Evolutionary conservation across 2,329 filamentous ascomycete genomes (phyloP), one percentile per base, ranked within the genome.

Genomic region (Cordyceps cateniannulata): DNA sequence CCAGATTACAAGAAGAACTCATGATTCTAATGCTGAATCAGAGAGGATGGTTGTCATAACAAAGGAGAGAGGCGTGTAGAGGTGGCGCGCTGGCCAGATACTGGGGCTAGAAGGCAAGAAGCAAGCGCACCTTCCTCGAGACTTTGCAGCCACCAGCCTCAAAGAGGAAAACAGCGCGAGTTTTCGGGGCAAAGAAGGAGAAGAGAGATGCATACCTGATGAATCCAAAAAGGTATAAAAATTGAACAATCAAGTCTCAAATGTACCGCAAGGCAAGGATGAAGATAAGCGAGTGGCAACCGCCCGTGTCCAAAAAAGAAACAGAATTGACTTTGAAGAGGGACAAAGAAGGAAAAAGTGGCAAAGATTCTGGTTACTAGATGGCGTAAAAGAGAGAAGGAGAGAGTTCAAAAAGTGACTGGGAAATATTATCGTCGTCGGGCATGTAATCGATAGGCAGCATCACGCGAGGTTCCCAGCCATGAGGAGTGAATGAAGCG

Each of bases 171-270:
- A 44, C 35, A 50, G 56, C 42, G 47, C 47, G 56, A 59, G 35
- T 2, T 35, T 3, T 14, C 32, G 14, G 10, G 32, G 32, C 10
- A 22, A 4, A 45, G 12, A 10, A 10, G 8, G 7, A 40, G 10
- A 22, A 18, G 1, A 25, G n/a, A 20, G 40, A 20, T 42, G 1
- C 12, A 20, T 45, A 45, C 42, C 51, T 61, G 24, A 29, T 61
- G 51, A 56, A 54, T 61, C 50, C 50, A 55, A 60, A 48, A 60
- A 60, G 27, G 32, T 16, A 40, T 27, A 49, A 22, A 60, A 47
- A 6, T 52, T 38, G 18, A 40, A 32, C 38, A 44, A 29, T 42
- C 56, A 45, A 59, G 24, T 52, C 25, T 45, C 47, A 52, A 59
- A 35, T 52, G 38, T 40, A 58, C n/a, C 6, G 42, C 38, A 59